These are phyloP conservation scores for Pichia nakasei DNA, from an alignment of 805 yeast genomes.

Conservation along the genomic window DNA sequence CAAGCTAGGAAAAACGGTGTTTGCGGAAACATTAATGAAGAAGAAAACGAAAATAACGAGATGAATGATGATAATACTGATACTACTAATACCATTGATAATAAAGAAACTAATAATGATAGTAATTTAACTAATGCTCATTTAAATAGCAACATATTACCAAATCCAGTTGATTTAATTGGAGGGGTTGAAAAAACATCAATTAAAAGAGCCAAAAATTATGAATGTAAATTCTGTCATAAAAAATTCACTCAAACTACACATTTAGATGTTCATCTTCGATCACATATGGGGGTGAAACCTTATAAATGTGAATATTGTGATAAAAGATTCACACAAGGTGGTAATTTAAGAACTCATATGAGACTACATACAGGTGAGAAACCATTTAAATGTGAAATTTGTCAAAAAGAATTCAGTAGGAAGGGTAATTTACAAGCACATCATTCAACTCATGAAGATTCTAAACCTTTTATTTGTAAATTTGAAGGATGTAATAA, in stretches of 20 bases:
- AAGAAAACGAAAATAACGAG: not conserved
- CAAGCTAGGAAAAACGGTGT: slow-evolving; percentile 80
- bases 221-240: slow-evolving; percentile 68
- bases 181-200: slow-evolving; percentile 73
- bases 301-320: slow-evolving; percentile 77
- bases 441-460: slow-evolving; percentile 74
- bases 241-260: slow-evolving; percentile 84
- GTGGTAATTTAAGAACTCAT: slow-evolving; percentile 85
- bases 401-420: slow-evolving; percentile 71
- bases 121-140: slow-evolving; percentile 30
- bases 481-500: slow-evolving; percentile 74
- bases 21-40: slow-evolving; percentile 49
- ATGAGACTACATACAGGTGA: slow-evolving; percentile 85
- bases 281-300: slow-evolving; percentile 80
- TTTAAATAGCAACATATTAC: slow-evolving; percentile 21
- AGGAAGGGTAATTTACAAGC: slow-evolving; percentile 90
- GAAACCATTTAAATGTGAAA: slow-evolving; percentile 74
- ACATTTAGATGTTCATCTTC: slow-evolving; percentile 79
- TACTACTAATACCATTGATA: no score
- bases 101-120: not conserved
- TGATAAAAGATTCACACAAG: slow-evolving; percentile 78
- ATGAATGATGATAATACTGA: not conserved
- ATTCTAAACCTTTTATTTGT: slow-evolving; percentile 71
- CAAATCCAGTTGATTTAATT: slow-evolving; percentile 56
- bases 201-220: slow-evolving; percentile 39